Evolutionary conservation across 768 basidiomycete species (phyloP).

Genomic region (Lactarius sanguifluus): DNA sequence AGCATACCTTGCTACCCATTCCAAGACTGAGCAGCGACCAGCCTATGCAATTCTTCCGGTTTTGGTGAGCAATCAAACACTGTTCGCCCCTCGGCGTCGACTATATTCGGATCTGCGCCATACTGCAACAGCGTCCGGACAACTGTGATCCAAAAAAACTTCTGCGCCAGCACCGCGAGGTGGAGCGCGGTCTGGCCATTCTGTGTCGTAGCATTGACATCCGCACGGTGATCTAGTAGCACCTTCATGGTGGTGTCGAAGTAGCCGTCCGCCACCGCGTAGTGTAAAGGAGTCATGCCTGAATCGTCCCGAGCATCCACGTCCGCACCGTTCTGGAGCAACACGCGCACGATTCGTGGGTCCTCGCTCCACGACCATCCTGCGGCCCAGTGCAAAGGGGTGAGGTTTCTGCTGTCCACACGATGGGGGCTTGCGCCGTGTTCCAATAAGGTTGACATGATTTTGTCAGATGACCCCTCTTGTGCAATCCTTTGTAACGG

Average conservation of each 20-base stretch:
- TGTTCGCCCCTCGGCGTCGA: constrained; percentile 1
- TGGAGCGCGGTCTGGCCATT: background rate
- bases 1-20: background rate
- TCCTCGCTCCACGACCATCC: background rate
- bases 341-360: background rate
- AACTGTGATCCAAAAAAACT: background rate
- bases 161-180: background rate
- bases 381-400: background rate
- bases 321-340: constrained; percentile 10
- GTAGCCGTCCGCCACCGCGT: background rate
- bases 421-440: background rate
- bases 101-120: constrained; percentile 7
- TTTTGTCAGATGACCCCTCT: background rate
- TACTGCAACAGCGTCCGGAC: background rate
- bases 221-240: constrained; percentile 3
- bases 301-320: constrained; percentile 3
- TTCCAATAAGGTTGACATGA: background rate
- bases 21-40: background rate
- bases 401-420: background rate
- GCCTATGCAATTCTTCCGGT: background rate
- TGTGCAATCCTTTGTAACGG: background rate
- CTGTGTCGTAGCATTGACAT: background rate
- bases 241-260: background rate
- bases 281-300: constrained; percentile 13
- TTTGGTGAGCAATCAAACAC: background rate